Evolutionary conservation across 2,329 filamentous ascomycete genomes (phyloP).

Genomic region (Byssothecium circinans): DNA sequence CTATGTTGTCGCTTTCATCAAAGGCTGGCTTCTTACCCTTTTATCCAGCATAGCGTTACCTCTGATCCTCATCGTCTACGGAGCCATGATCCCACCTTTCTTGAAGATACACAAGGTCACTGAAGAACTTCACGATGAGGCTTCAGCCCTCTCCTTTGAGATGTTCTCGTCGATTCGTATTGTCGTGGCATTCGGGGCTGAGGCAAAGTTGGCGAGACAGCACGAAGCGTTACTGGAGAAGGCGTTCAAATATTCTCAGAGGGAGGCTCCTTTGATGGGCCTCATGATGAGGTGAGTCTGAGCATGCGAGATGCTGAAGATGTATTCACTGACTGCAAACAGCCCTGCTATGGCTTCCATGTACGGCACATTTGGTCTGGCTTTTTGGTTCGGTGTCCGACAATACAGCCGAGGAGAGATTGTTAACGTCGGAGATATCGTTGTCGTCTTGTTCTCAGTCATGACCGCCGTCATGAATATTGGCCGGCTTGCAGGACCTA

Average conservation of each 20-base stretch:
- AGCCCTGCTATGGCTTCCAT: conserved; percentile 37
- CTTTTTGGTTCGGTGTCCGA: conserved; percentile 45
- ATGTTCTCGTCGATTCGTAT: conserved; percentile 44
- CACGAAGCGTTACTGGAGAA: conserved; percentile 32
- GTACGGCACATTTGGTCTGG: conserved; percentile 42
- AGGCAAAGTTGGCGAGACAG: conserved; percentile 35
- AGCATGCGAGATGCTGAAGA: not conserved
- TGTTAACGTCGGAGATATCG: conserved; percentile 34
- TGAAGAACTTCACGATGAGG: conserved; percentile 35
- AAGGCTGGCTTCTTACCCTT: conserved; percentile 56
- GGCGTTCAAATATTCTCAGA: conserved; percentile 31
- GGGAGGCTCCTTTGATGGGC: conserved; percentile 35
- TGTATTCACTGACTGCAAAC: not conserved
- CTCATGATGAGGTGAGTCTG: conserved; percentile 26
- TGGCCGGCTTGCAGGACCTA: conserved; percentile 32
- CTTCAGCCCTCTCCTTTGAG: conserved; percentile 42
- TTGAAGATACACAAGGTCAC: conserved; percentile 38
- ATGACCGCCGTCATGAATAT: conserved; percentile 43
- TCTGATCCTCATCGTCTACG: conserved; percentile 40
- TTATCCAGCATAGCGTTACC: conserved; percentile 52
- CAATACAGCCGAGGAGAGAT: conserved; percentile 36
- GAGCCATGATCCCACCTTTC: conserved; percentile 32
- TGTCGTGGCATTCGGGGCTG: conserved; percentile 42
- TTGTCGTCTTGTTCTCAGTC: conserved; percentile 44
- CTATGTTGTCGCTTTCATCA: conserved; percentile 54